Conservation (phyloP, 768 basidiomycete genomes). For the Guyanaporus albipodus region DNA sequence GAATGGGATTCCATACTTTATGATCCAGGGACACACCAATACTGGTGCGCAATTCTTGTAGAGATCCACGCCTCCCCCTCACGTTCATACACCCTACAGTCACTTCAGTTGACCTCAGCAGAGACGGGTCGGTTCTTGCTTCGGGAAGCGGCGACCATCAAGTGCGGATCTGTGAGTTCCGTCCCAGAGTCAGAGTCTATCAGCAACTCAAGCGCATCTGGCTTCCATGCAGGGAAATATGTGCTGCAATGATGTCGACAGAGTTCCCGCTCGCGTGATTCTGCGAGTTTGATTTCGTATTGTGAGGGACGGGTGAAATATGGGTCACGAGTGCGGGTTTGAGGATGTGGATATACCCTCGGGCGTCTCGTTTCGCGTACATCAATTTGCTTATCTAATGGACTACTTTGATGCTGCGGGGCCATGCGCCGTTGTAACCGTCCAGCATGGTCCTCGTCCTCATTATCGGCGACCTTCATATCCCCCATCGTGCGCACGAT, state of each 20-base stretch:
- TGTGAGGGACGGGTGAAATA: slow-evolving; percentile 8
- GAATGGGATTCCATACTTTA: slow-evolving; percentile 31
- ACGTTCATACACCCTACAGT: slow-evolving; percentile 18
- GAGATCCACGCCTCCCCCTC: slow-evolving; percentile 14
- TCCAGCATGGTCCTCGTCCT: slow-evolving; percentile 74
- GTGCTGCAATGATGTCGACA: slow-evolving; percentile 20
- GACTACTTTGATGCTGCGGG: neutral
- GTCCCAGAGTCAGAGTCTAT: slow-evolving; percentile 9
- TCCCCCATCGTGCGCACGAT: slow-evolving; percentile 86
- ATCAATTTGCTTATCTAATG: slow-evolving; percentile 27
- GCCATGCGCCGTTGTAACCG: neutral
- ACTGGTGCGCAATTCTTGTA: slow-evolving; percentile 28
- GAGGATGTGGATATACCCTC: slow-evolving; percentile 1
- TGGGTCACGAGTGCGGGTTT: slow-evolving; percentile 1
- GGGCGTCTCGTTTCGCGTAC: too few species aligned
- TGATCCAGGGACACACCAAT: slow-evolving; percentile 34
- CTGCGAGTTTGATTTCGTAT: slow-evolving; percentile 3
- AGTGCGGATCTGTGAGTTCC: slow-evolving; percentile 36
- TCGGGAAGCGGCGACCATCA: slow-evolving; percentile 37
- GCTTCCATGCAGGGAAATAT: slow-evolving; percentile 25
- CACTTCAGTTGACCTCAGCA: slow-evolving; percentile 37
- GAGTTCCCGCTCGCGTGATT: neutral
- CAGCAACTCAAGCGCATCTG: slow-evolving; percentile 9
- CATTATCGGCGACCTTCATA: slow-evolving; percentile 95
- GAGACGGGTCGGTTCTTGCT: slow-evolving; percentile 29